Evolutionary conservation across 257 asterid species (phyloP).

Genomic region (Catharanthus roseus): DNA sequence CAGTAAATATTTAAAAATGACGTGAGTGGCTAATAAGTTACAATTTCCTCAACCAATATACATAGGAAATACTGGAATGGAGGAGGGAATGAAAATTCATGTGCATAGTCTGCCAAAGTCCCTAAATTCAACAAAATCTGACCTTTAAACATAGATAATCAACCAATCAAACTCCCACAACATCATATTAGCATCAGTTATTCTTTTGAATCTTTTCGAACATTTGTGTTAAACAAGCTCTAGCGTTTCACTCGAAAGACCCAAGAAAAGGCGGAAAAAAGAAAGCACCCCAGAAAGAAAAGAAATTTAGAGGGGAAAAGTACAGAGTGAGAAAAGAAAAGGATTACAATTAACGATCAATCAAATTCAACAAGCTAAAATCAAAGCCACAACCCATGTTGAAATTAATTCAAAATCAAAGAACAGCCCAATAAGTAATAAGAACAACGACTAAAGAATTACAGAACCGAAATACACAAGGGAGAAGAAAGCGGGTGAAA

Average conservation of each 20-base stretch:
- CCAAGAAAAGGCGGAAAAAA: background rate
- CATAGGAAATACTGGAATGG: background rate
- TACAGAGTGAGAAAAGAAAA: background rate
- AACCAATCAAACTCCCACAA: background rate
- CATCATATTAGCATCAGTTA: background rate
- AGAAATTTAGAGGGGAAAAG: background rate
- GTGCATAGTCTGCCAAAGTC: background rate
- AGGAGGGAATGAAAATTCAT: background rate
- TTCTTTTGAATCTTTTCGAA: too few species aligned
- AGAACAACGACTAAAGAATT: too few species aligned
- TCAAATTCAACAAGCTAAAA: background rate
- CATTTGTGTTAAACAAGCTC: too few species aligned
- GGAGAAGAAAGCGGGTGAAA: background rate
- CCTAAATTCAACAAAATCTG: background rate
- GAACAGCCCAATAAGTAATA: background rate
- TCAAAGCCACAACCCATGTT: background rate
- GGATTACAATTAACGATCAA: background rate
- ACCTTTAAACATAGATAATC: background rate
- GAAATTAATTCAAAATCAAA: background rate
- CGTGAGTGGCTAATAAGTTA: background rate
- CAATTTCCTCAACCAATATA: background rate
- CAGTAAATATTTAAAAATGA: background rate
- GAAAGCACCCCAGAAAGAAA: too few species aligned
- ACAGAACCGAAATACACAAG: background rate
- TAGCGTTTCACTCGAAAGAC: too few species aligned